Conservation (phyloP, 1,139 yeast genomes). For the Arxiozyma slooffiae region DNA sequence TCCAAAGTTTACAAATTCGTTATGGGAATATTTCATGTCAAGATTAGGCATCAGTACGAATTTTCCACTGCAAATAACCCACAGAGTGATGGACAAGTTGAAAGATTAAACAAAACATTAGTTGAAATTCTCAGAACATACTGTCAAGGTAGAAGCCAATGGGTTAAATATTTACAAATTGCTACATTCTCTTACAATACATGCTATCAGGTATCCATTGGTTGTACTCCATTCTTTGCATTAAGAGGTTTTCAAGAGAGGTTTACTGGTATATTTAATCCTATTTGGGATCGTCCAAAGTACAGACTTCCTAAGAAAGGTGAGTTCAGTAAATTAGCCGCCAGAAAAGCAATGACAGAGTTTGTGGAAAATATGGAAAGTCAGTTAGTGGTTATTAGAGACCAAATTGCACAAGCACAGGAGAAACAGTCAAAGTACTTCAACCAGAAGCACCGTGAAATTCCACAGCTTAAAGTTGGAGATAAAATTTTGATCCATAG, state of each 20-base stretch:
- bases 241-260: not conserved
- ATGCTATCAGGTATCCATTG: not conserved
- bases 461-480: too few species aligned
- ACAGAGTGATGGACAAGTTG: too few species aligned
- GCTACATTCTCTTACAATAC: not conserved
- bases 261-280: not conserved
- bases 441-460: too few species aligned
- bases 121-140: conserved; percentile 4
- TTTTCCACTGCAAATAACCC: not conserved
- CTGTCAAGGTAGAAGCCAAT: conserved; percentile 16
- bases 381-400: not conserved
- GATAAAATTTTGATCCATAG: too few species aligned
- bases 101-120: too few species aligned
- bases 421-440: too few species aligned
- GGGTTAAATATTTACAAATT: not conserved
- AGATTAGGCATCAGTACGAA: not conserved
- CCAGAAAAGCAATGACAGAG: not conserved
- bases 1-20: not conserved
- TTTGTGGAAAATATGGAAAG: not conserved
- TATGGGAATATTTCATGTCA: conserved; percentile 1
- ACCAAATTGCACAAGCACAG: not conserved
- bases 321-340: not conserved
- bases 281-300: not conserved
- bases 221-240: not conserved
- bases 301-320: not conserved